Conservation (phyloP, 2,329 filamentous ascomycete genomes). For the Dichotomopilus funicola region DNA sequence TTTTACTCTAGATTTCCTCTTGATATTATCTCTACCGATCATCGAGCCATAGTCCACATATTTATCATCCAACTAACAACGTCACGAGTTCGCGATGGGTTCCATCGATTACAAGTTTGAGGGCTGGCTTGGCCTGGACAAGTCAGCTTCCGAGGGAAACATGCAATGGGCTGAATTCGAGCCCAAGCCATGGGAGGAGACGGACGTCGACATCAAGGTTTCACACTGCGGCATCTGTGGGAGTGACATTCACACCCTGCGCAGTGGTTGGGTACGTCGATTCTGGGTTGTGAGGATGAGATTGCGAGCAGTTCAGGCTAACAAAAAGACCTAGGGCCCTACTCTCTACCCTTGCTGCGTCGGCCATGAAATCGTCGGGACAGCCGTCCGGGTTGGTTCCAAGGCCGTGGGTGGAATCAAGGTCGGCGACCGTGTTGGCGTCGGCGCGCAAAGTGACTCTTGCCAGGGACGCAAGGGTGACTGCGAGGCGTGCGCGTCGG, state of each 20-base stretch:
- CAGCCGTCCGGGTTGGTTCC: slow-evolving; percentile 47
- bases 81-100: slow-evolving; percentile 22
- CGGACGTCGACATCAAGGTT: slow-evolving; percentile 58
- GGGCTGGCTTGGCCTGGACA: slow-evolving; percentile 43
- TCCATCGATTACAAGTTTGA: slow-evolving; percentile 41
- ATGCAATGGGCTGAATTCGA: slow-evolving; percentile 51
- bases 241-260: slow-evolving; percentile 52
- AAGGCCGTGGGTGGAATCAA: slow-evolving; percentile 41
- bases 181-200: slow-evolving; percentile 61
- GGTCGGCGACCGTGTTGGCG: slow-evolving; percentile 57
- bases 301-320: neutral
- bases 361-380: slow-evolving; percentile 61
- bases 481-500: slow-evolving; percentile 32
- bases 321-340: slow-evolving; percentile 16
- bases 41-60: too few relatives aligned
- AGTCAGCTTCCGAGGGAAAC: slow-evolving; percentile 40
- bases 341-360: slow-evolving; percentile 42
- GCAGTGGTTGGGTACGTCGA: slow-evolving; percentile 43
- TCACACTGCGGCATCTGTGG: slow-evolving; percentile 62
- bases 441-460: slow-evolving; percentile 53
- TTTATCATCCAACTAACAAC: neutral
- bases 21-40: too few relatives aligned
- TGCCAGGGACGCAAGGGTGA: slow-evolving; percentile 40
- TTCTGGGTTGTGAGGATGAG: neutral
- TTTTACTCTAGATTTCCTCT: too few relatives aligned